Evolutionary conservation across 2,329 filamentous ascomycete species (phyloP).

Genomic region (Hypocreales sp.): DNA sequence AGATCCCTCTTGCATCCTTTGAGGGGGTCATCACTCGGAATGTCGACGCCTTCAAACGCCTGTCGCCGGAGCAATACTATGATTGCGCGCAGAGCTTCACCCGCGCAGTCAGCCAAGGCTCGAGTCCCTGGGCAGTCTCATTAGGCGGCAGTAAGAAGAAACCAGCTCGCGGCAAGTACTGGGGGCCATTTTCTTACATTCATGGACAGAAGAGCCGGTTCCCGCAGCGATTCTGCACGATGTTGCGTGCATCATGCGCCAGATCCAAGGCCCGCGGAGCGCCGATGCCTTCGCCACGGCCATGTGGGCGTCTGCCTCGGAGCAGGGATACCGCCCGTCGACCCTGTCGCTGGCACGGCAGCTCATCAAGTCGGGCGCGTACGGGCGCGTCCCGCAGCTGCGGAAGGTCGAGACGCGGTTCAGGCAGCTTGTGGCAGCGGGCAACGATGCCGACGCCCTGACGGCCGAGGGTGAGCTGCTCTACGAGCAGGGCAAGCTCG

Average conservation of each 20-base stretch:
- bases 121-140: slow-evolving; percentile 7
- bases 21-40: slow-evolving; percentile 6
- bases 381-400: slow-evolving; percentile 7
- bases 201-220: slow-evolving; percentile 7
- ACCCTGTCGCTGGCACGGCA: slow-evolving; percentile 13
- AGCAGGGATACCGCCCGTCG: slow-evolving; percentile 12
- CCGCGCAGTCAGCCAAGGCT: slow-evolving; percentile 7
- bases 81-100: slow-evolving; percentile 8
- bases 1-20: slow-evolving; percentile 9
- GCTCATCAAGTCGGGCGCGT: slow-evolving; percentile 7
- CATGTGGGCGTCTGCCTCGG: slow-evolving; percentile 17
- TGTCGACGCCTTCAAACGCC: slow-evolving; percentile 4
- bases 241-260: slow-evolving; percentile 12
- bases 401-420: slow-evolving; percentile 12
- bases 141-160: slow-evolving; percentile 9
- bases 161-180: not conserved
- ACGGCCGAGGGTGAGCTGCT: slow-evolving; percentile 16
- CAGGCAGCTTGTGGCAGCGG: slow-evolving; percentile 12
- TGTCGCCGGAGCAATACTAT: slow-evolving; percentile 11
- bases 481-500: slow-evolving; percentile 9
- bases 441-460: slow-evolving; percentile 19
- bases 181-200: not conserved
- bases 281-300: slow-evolving; percentile 7
- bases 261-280: slow-evolving; percentile 3
- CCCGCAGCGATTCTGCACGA: slow-evolving; percentile 10